Evolutionary conservation across 805 yeast species (phyloP), one percentile per base, ranked within the genome.

Genomic region (Schizosaccharomyces pombe): DNA sequence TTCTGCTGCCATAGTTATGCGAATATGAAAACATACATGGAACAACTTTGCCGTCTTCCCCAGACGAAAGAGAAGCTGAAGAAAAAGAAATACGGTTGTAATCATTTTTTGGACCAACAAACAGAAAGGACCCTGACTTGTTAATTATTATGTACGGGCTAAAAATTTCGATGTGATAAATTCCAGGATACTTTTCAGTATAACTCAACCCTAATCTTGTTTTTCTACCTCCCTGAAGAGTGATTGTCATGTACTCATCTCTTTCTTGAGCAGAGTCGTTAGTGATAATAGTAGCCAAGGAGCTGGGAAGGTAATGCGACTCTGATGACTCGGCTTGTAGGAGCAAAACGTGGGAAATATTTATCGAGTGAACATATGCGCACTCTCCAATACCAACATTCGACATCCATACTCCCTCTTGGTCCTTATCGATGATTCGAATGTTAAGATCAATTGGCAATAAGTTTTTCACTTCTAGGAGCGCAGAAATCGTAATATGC

Each of bases 1-100:
- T 71, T 60, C 81, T 80, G 47, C 72, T 74, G 29, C 78, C 74
- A 53, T 76, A 80, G 33, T 72, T 75, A 12, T 69, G 70, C 26
- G 76, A 80, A 62, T 85, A 89, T 0, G 98, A 89, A 69, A 91
- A 87, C 83, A 91, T 77, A 56, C 75, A 75, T 0, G 95, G 95
- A 40, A 63, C 60, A 1, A 66, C 67, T 14, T 54, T 1, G 60
- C 47, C 34, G 62, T 61, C 47, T 54, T 56, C 0, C 83, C 75
- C 19, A 68, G 64, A 47, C 79, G 67, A 14, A 73, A 67, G 62
- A 81, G 83, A 29, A 69, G 61, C 12, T 73, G 71, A 33, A 79
- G 80, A 57, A 72, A 69, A 14, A 86, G 65, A 52, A 69, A 72
- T 12, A 91, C 58, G 58, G 77, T 77, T 57, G 73, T 74, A 1